Conservation (phyloP, 2,329 filamentous ascomycete genomes). For the Fusarium praegraminearum region DNA sequence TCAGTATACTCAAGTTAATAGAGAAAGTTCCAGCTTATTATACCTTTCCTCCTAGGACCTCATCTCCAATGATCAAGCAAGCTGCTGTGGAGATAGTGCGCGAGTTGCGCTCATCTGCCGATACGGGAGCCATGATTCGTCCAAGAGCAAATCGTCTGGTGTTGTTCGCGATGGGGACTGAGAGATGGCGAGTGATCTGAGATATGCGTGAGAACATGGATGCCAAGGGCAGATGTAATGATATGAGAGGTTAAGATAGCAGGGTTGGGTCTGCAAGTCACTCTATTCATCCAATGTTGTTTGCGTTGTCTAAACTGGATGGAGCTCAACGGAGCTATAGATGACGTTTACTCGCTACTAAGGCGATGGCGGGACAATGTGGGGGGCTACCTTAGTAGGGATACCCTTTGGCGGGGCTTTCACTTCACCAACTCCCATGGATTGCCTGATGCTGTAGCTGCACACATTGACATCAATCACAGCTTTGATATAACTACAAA, state of each 20-base stretch:
- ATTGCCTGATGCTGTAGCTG: conserved; percentile 31
- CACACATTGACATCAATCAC: conserved; percentile 9
- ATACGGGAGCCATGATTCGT: conserved; percentile 57
- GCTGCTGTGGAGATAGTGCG: conserved; percentile 88
- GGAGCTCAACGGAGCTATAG: conserved; percentile 18
- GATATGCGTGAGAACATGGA: conserved; percentile 82
- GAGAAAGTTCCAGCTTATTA: neutral
- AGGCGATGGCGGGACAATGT: conserved; percentile 29
- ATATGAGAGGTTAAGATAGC: conserved; percentile 11
- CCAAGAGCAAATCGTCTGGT: conserved; percentile 46
- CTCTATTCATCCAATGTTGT: conserved; percentile 26
- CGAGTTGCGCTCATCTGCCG: conserved; percentile 66
- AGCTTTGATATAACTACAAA: conserved; percentile 20
- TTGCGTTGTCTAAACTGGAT: conserved; percentile 4
- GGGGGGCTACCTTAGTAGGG: conserved; percentile 15
- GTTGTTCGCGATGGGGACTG: conserved; percentile 51
- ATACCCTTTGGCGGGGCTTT: conserved; percentile 35
- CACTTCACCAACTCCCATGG: conserved; percentile 17
- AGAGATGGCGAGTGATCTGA: conserved; percentile 78
- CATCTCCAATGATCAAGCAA: conserved; percentile 96
- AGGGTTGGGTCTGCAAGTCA: conserved; percentile 12
- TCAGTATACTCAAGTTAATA: conserved; percentile 6
- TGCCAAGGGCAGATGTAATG: conserved; percentile 5
- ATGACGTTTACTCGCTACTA: conserved; percentile 37
- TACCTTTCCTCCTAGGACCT: conserved; percentile 95